Evolutionary conservation across 805 yeast genomes (phyloP), one percentile per base, ranked within the genome.

Genomic region (Candida coleopterorum): DNA sequence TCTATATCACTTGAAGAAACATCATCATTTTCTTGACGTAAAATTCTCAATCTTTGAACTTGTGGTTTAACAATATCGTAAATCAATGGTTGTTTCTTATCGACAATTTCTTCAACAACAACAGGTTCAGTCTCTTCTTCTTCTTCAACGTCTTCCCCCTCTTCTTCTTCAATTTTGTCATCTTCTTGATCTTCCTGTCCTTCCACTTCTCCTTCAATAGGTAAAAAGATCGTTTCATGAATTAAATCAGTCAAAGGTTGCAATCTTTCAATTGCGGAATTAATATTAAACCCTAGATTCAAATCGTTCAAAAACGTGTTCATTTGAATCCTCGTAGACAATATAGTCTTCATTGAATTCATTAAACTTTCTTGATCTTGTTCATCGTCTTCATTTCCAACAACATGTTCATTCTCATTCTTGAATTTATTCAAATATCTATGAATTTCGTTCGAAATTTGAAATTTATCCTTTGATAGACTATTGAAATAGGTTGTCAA

Each of bases 21-120:
- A 12, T 38, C 42, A 4, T 26, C 67, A 10, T 25, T 18, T 3
- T 28, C 34, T 24, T 35, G 20, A 29, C 17, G 25, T 46, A 35
- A 44, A 52, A 12, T 18, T 22, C 45, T 39, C 9, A 32, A 31
- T 9, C 44, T 39, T 30, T 30, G 29, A 14, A 34, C 32, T 17
- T 64, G 70, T 3, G 81, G 81, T 25, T 68, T 61, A 17, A 76
- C 72, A 29, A 77, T 68, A 25, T 75, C 79, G 45, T 68, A 70
- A 10, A 74, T 53, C 31, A 74, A 56, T 1, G 81, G 80, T 21
- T 67, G 63, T 22, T 62, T 68, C 31, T 64, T 64, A 42, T 70
- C 70, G 2, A 60, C 66, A 6, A 78, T 75, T 4, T 62, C 62
- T 9, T 60, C 65, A 11, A 77, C 74, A 0, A 78, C 81, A n/a